These are phyloP conservation scores for Dentipellis fragilis DNA, from an alignment of 768 basidiomycete genomes.

Conservation along the genomic window DNA sequence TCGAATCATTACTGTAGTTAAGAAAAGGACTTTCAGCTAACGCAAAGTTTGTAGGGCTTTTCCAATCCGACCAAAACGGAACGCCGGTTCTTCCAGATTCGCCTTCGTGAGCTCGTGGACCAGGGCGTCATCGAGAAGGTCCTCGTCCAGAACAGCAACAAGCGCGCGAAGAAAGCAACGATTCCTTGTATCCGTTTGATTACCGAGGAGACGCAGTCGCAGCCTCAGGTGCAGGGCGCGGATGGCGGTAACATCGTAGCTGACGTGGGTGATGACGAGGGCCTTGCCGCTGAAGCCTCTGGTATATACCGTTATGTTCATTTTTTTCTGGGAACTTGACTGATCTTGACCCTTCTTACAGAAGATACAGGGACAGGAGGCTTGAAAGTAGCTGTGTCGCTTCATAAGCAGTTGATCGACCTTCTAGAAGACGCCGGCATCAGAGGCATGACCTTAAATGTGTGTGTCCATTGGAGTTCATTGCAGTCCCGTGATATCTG, in stretches of 20 bases:
- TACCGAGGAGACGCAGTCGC: slow-evolving; percentile 27
- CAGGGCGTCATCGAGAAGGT: slow-evolving; percentile 71
- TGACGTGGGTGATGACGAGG: slow-evolving; percentile 20
- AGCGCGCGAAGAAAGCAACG: slow-evolving; percentile 28
- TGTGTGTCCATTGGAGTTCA: slow-evolving; percentile 20
- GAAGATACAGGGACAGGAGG: not conserved
- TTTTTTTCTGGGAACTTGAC: not conserved
- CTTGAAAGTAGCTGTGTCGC: slow-evolving; percentile 51
- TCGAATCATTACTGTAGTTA: slow-evolving; percentile 17
- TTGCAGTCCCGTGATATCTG: not conserved
- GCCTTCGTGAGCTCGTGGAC: slow-evolving; percentile 63
- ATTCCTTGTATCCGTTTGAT: slow-evolving; percentile 64
- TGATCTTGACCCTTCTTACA: not conserved
- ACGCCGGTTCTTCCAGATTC: slow-evolving; percentile 72
- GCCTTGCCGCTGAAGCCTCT: slow-evolving; percentile 18
- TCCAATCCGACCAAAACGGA: slow-evolving; percentile 63
- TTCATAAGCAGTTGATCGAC: slow-evolving; percentile 75
- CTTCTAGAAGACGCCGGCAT: slow-evolving; percentile 59
- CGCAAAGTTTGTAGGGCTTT: slow-evolving; percentile 46
- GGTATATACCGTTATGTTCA: not conserved
- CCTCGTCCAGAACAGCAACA: slow-evolving; percentile 49
- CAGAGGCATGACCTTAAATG: slow-evolving; percentile 64
- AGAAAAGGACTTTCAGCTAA: slow-evolving; percentile 1
- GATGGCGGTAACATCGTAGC: not conserved
- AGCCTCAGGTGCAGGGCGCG: not conserved